phyloP scores from a whole-genome alignment of 345 rosid species.

The Gossypium bickii region DNA sequence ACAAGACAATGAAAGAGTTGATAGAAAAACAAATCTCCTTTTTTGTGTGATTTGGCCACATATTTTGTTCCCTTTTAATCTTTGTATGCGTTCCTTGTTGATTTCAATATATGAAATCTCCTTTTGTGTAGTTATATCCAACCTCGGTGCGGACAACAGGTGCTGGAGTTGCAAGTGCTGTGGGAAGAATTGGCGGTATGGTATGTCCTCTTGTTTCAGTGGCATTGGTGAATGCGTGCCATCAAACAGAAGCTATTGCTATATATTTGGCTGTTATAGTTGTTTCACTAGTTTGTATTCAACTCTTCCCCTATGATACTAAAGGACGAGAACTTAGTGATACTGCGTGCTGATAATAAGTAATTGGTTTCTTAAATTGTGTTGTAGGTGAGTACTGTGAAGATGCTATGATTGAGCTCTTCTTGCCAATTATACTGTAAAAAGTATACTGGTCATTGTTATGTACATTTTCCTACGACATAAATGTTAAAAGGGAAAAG shows the following conservation, averaged over 20 bases:
- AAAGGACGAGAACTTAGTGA: slow-evolving; percentile 45
- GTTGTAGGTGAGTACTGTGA: background rate
- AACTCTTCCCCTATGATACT: slow-evolving; percentile 50
- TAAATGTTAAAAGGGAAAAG: background rate
- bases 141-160: slow-evolving; percentile 58
- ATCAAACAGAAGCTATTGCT: slow-evolving; percentile 40
- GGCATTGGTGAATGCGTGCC: slow-evolving; percentile 45
- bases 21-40: too few relatives aligned
- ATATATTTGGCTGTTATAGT: slow-evolving; percentile 32
- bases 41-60: background rate
- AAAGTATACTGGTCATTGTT: background rate
- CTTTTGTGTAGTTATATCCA: slow-evolving; percentile 42
- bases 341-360: background rate
- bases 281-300: slow-evolving; percentile 30
- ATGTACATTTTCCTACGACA: background rate
- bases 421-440: background rate
- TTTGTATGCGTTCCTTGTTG: background rate
- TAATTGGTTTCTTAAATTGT: background rate
- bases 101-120: background rate
- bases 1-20: too few relatives aligned
- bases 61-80: background rate
- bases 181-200: slow-evolving; percentile 67
- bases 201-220: slow-evolving; percentile 58
- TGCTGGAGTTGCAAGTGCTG: slow-evolving; percentile 44
- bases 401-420: background rate